Percentiles rank a stretch among this genome's conserved stretches.
These are phyloP conservation scores for Lyophyllum decastes DNA, from an alignment of 768 basidiomycete genomes.

Conservation along the genomic window DNA sequence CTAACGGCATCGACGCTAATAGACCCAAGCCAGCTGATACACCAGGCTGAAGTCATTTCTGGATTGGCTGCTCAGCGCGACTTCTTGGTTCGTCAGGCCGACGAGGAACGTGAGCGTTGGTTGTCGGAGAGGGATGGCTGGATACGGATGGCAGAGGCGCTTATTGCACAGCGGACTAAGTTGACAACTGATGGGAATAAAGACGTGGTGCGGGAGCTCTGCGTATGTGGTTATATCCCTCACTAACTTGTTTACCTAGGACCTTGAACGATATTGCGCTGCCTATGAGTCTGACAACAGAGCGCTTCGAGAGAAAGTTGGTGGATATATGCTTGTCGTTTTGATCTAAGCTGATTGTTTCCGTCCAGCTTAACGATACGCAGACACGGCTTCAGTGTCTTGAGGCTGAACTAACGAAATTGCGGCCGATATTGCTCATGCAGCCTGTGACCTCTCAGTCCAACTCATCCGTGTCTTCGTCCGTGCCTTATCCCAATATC, in stretches of 20 bases:
- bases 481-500: slow-evolving; percentile 26
- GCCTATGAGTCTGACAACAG: slow-evolving; percentile 63
- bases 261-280: slow-evolving; percentile 51
- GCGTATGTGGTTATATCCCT: slow-evolving; percentile 4
- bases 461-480: slow-evolving; percentile 20
- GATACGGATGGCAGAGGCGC: slow-evolving; percentile 67
- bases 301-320: slow-evolving; percentile 60
- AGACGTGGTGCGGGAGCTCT: slow-evolving; percentile 10
- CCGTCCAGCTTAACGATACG: slow-evolving; percentile 55
- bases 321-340: slow-evolving; percentile 9
- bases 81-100: slow-evolving; percentile 48
- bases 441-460: slow-evolving; percentile 43
- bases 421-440: slow-evolving; percentile 71
- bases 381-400: slow-evolving; percentile 54
- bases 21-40: slow-evolving; percentile 47
- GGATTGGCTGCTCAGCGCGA: slow-evolving; percentile 59
- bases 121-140: slow-evolving; percentile 64
- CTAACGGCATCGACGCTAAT: slow-evolving; percentile 41
- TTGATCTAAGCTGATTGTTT: background rate
- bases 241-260: slow-evolving; percentile 35
- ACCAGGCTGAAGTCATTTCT: slow-evolving; percentile 65
- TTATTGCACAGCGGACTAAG: slow-evolving; percentile 51
- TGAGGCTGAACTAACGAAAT: slow-evolving; percentile 63
- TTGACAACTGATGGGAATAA: slow-evolving; percentile 23
- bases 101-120: slow-evolving; percentile 65